Evolutionary conservation across 1,284 basidiomycete genomes (phyloP).

Genomic region (Ustilago esculenta): DNA sequence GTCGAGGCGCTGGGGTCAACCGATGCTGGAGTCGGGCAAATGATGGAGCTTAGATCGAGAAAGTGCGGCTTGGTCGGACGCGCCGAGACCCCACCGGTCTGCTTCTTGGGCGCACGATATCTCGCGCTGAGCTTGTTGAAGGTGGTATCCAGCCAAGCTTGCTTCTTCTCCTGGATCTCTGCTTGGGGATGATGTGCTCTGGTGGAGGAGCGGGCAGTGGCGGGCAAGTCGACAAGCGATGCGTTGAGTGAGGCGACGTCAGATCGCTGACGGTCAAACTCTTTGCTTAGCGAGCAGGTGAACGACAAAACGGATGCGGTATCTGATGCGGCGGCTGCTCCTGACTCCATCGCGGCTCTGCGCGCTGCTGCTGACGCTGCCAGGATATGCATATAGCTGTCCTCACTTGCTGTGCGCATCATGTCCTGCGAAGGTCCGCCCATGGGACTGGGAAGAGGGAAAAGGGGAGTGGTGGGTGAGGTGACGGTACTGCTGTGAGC

Average conservation of each 20-base stretch:
- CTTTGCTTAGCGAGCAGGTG: slow-evolving; percentile 37
- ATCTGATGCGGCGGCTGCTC: slow-evolving; percentile 12
- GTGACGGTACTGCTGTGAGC: slow-evolving; percentile 23
- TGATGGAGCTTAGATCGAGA: slow-evolving; percentile 46
- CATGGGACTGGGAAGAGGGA: slow-evolving; percentile 23
- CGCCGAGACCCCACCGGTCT: not conserved
- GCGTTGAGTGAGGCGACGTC: slow-evolving; percentile 16
- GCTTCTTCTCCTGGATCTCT: slow-evolving; percentile 10
- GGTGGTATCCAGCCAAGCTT: slow-evolving; percentile 40
- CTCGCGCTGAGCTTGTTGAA: slow-evolving; percentile 39
- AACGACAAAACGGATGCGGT: slow-evolving; percentile 37
- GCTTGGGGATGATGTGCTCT: not conserved
- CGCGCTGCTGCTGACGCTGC: slow-evolving; percentile 36
- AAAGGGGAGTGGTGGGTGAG: slow-evolving; percentile 23
- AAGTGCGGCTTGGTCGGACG: slow-evolving; percentile 41
- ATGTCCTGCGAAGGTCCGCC: slow-evolving; percentile 21
- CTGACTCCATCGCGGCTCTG: slow-evolving; percentile 22
- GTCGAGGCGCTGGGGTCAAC: slow-evolving; percentile 4
- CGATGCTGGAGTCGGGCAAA: slow-evolving; percentile 29
- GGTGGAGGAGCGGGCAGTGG: not conserved
- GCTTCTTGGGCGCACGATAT: slow-evolving; percentile 28
- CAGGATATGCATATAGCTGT: slow-evolving; percentile 42
- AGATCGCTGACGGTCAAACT: slow-evolving; percentile 37
- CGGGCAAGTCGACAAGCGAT: slow-evolving; percentile 6
- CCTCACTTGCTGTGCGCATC: slow-evolving; percentile 40